Evolutionary conservation across 2,329 filamentous ascomycete genomes (phyloP), one percentile per base, ranked within the genome.

Genomic region (Atkinsonella hypoxylon): DNA sequence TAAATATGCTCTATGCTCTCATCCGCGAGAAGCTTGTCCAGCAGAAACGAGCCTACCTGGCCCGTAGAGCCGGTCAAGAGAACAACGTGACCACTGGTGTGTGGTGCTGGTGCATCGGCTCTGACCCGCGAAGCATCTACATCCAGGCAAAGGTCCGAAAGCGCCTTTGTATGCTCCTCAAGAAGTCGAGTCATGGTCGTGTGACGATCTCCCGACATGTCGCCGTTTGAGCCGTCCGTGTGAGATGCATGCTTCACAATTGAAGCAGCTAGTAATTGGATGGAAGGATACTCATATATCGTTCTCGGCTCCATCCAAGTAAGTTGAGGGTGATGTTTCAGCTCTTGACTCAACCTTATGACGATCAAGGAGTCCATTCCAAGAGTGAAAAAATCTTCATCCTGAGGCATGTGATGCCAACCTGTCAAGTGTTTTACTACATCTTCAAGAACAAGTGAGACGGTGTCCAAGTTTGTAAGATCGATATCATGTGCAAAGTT

Each of bases 21-120:
- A 39, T 50, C 31, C 4, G 9, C 9, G n/a, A 53, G 17, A 2
- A 54, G 50, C 15, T 42, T n/a, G 18, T 52, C 38, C 32, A 54
- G 20, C 0, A 54, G 17, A 34, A 53, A 51, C n/a, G 53, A 53
- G 10, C 53, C 53, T 6, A 54, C 32, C 18, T 26, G 45, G 13
- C 53, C 53, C 4, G 53, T 54, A 13, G 51, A 51, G 5, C 53
- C 53, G 1, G 53, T 54, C 13, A 54, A 36, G 3, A 54, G 38
- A 26, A 54, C 36, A 15, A 39, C 34, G 10, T 47, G 45, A 11
- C 11, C 12, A 2, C 7, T 26, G 18, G 40, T 18, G n/a, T 18
- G 2, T 32, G 45, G 17, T 26, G 7, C 4, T 32, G 45, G 17
- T 26, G 7, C 7, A 22, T 30, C 17, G n/a, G n/a, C 20, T n/a